Conservation (phyloP, 2,329 filamentous ascomycete genomes). For the Parastagonospora avenae region DNA sequence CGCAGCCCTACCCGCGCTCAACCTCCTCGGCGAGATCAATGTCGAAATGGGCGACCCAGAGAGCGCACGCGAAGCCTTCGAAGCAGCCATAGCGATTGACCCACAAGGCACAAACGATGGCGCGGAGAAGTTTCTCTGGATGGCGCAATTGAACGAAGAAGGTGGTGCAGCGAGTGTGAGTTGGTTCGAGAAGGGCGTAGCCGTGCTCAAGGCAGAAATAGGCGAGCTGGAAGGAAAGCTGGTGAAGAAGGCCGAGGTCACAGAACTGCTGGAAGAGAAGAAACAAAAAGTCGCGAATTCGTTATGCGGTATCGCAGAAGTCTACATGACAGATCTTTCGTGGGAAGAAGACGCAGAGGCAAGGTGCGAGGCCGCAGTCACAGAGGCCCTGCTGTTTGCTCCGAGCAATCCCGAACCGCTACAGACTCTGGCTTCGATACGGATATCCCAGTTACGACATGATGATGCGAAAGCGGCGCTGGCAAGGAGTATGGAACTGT, state of each 20-base stretch:
- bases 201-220: slow-evolving; percentile 74
- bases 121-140: slow-evolving; percentile 91
- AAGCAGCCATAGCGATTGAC: slow-evolving; percentile 76
- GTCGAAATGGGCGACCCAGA: slow-evolving; percentile 84
- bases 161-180: slow-evolving; percentile 64
- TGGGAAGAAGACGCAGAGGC: slow-evolving; percentile 89
- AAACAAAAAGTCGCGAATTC: slow-evolving; percentile 83
- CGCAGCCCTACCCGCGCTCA: slow-evolving; percentile 69
- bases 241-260: slow-evolving; percentile 40
- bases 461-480: slow-evolving; percentile 84
- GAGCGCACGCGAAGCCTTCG: slow-evolving; percentile 72
- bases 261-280: slow-evolving; percentile 65
- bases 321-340: slow-evolving; percentile 98
- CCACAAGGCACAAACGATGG: slow-evolving; percentile 81
- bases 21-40: slow-evolving; percentile 79
- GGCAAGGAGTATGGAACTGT: slow-evolving; percentile 77
- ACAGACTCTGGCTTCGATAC: slow-evolving; percentile 91
- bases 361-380: slow-evolving; percentile 85
- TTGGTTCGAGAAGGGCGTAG: slow-evolving; percentile 71
- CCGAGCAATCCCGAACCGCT: slow-evolving; percentile 85
- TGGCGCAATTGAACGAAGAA: slow-evolving; percentile 82
- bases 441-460: slow-evolving; percentile 81
- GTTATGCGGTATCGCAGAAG: slow-evolving; percentile 92
- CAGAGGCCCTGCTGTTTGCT: slow-evolving; percentile 85
- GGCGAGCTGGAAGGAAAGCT: slow-evolving; percentile 61